These are phyloP conservation scores for Carex scoparia DNA, from an alignment of 176 grass and related monocot genomes.

Conservation along the genomic window DNA sequence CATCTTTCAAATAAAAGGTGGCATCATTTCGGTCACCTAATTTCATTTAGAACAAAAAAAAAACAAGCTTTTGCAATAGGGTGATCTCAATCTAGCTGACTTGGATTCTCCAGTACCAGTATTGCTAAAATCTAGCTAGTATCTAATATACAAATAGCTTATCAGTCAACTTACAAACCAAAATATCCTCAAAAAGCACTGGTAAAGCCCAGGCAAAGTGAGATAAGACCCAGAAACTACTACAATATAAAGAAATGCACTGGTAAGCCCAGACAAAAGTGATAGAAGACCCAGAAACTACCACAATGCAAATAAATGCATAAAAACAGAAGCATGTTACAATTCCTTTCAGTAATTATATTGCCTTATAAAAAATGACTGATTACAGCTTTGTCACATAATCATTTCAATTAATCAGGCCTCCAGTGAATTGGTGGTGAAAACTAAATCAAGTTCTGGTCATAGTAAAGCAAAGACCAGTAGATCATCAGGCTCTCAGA, in stretches of 20 bases:
- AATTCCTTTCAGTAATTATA: background rate
- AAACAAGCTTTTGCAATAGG: background rate
- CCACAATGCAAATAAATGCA: background rate
- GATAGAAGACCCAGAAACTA: background rate
- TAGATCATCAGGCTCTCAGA: constrained; percentile 19
- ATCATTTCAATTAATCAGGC: constrained; percentile 31
- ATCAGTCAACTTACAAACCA: background rate
- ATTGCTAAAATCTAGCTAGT: background rate
- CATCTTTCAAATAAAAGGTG: background rate
- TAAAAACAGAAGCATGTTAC: background rate
- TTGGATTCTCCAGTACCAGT: background rate
- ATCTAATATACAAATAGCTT: background rate
- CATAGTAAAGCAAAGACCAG: constrained; percentile 36
- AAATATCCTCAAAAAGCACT: background rate
- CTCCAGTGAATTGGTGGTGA: constrained; percentile 18
- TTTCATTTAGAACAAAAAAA: background rate
- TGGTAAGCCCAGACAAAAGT: background rate
- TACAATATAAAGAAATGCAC: background rate
- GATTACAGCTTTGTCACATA: constrained; percentile 34
- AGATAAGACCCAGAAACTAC: background rate
- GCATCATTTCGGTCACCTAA: background rate
- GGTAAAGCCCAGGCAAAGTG: background rate
- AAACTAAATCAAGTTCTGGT: constrained; percentile 28
- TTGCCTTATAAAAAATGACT: constrained; percentile 28
- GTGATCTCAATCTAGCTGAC: background rate